phyloP scores from a whole-genome alignment of 2,329 filamentous ascomycete species.

The Calonectria henricotiae region DNA sequence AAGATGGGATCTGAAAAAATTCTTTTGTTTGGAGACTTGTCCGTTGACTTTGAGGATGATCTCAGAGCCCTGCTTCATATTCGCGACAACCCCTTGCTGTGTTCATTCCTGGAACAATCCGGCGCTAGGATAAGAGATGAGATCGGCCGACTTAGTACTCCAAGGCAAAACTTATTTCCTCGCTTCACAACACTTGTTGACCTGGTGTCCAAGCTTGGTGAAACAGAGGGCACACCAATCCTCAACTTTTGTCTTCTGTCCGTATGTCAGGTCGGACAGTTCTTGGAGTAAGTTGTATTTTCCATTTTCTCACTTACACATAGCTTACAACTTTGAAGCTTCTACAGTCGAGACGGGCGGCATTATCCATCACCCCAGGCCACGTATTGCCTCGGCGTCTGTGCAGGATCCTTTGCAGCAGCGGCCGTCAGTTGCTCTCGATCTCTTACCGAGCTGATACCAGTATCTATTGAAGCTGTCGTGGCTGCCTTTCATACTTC shows the following conservation, averaged over 20 bases:
- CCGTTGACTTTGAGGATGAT: slow-evolving; percentile 45
- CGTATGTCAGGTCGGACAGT: slow-evolving; percentile 49
- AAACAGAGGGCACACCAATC: slow-evolving; percentile 42
- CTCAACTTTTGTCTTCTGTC: slow-evolving; percentile 48
- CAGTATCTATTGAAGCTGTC: slow-evolving; percentile 43
- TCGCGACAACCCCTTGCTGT: slow-evolving; percentile 46
- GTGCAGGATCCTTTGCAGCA: slow-evolving; percentile 51
- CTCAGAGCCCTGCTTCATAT: slow-evolving; percentile 46
- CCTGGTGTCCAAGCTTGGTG: slow-evolving; percentile 44
- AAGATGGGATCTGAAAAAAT: slow-evolving; percentile 38
- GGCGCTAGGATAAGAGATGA: slow-evolving; percentile 46
- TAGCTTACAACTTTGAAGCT: slow-evolving; percentile 26
- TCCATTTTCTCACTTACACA: background rate
- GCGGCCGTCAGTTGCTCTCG: slow-evolving; percentile 48
- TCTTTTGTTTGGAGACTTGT: slow-evolving; percentile 51
- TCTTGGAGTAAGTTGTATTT: slow-evolving; percentile 46
- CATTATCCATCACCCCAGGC: slow-evolving; percentile 44
- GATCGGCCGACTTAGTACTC: slow-evolving; percentile 41
- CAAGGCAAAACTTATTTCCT: slow-evolving; percentile 47
- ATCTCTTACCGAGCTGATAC: slow-evolving; percentile 48
- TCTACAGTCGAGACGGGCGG: slow-evolving; percentile 39
- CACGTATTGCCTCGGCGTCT: slow-evolving; percentile 48
- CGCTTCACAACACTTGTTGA: slow-evolving; percentile 53
- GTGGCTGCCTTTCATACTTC: slow-evolving; percentile 46
- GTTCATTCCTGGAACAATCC: slow-evolving; percentile 49